Conservation (phyloP, 108 stramenopile species). For the Schizochytrium sp. region DNA sequence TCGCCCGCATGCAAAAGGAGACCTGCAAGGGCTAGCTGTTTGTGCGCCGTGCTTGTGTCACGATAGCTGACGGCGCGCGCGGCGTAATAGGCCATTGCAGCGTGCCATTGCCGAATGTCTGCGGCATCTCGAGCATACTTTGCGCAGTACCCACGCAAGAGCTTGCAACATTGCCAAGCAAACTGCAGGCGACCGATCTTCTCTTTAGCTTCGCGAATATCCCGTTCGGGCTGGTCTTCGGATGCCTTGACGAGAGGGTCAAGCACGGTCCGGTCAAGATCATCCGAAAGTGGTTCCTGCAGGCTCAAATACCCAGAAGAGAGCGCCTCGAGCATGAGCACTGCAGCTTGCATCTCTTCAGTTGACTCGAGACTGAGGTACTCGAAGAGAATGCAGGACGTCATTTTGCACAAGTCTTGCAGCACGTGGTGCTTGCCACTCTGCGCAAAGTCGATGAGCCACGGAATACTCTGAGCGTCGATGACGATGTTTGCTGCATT, state of each 20-base stretch:
- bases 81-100: background rate
- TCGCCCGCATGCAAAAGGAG: background rate
- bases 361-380: background rate
- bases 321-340: background rate
- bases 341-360: background rate
- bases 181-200: background rate
- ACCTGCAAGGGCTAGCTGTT: background rate
- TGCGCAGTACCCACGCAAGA: background rate
- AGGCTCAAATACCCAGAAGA: background rate
- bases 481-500: slow-evolving; percentile 5
- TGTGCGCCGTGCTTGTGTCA: background rate
- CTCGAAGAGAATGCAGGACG: background rate
- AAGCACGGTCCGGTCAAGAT: background rate
- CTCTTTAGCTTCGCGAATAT: background rate
- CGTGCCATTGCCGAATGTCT: background rate
- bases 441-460: slow-evolving; percentile 2
- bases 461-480: background rate
- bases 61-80: background rate
- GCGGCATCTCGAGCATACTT: background rate
- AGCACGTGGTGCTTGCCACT: background rate
- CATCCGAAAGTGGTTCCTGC: background rate
- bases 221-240: background rate
- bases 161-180: background rate
- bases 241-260: background rate
- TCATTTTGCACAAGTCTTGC: background rate